Conservation (phyloP, 2,329 filamentous ascomycete genomes). For the Clarireedia monteithiana region DNA sequence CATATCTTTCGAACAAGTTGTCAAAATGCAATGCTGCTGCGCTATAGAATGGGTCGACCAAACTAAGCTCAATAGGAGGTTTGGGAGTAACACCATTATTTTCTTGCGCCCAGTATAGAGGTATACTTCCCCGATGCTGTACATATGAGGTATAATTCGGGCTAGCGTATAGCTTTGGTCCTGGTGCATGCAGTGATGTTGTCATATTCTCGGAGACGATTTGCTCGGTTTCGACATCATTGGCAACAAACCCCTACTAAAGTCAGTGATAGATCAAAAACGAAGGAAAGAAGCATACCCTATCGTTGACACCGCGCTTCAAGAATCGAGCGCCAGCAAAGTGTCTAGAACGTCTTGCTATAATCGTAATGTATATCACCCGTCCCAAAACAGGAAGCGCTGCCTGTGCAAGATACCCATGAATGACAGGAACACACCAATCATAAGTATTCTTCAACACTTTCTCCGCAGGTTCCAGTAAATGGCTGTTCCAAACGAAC, state of each 20-base stretch:
- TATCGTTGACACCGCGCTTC: constrained; percentile 89
- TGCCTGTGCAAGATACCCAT: constrained; percentile 92
- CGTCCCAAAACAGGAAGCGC: constrained; percentile 80
- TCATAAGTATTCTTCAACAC: constrained; percentile 77
- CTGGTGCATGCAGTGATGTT: constrained; percentile 91
- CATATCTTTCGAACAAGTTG: constrained; percentile 87
- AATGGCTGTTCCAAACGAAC: constrained; percentile 96
- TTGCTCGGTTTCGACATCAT: constrained; percentile 97
- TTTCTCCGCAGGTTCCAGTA: constrained; percentile 66
- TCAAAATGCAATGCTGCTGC: constrained; percentile 93
- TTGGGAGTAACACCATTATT: constrained; percentile 93
- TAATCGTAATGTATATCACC: constrained; percentile 84
- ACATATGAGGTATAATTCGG: constrained; percentile 94
- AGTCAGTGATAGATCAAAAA: constrained; percentile 8
- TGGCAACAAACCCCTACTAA: constrained; percentile 75
- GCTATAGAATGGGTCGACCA: constrained; percentile 94
- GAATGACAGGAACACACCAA: constrained; percentile 93
- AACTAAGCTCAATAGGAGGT: constrained; percentile 87
- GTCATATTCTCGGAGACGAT: constrained; percentile 92
- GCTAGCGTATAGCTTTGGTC: constrained; percentile 75
- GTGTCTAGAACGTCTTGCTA: constrained; percentile 82
- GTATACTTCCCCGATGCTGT: constrained; percentile 93
- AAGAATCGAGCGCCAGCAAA: constrained; percentile 93
- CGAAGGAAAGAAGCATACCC: constrained; percentile 35
- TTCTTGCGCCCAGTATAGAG: constrained; percentile 95